Base-by-base conservation (phyloP, 768 basidiomycete species). In the Mrakia blollopis region DNA sequence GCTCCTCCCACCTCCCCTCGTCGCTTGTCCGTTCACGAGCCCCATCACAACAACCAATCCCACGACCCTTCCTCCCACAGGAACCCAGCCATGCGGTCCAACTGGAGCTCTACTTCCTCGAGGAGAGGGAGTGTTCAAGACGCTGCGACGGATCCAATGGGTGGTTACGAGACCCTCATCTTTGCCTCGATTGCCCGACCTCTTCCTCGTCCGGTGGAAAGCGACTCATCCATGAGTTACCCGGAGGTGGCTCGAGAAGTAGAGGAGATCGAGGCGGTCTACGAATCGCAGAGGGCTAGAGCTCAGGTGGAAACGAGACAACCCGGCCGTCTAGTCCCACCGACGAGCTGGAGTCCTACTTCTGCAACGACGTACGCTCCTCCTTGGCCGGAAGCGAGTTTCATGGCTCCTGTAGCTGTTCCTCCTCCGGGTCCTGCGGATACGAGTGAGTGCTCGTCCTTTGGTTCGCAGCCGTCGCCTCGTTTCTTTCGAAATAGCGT, bases 101-200 rank as follows among this genome's bases (percentile, higher is more conserved):
- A 57, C 28, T 57, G 57, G 57, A 57, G 57, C 57, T 54, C 52
- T 21, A 23, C 52, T 21, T 54, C 61, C 16, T 63, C 62, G 30
- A 35, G 62, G 9, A 35, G 62, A 63, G 62, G 62, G 62, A 63
- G 62, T 21, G 61, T 62, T 8, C 14, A 32, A 35, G 35, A 16
- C 28, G n/a, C 32, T 1, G 18, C 62, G 30, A 18, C 30, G 14
- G 25, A 14, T 11, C 62, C 10, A 16, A 16, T 18, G 47, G 72
- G 72, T 50, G 72, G 72, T 0, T 73, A 73, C 28, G 25, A 62
- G 41, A 47, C 41, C 25, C 72, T 73, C 39, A 62, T 41, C 41
- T 73, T 61, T 10, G 60, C 41, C 1, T 73, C 72, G 32, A 25
- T 73, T 13, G 32, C 35, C 9, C 57, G 28, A 25, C 57, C 25